These are phyloP conservation scores for Macadamia tetraphylla DNA, from an alignment of 164 flowering plant species.

Conservation along the genomic window DNA sequence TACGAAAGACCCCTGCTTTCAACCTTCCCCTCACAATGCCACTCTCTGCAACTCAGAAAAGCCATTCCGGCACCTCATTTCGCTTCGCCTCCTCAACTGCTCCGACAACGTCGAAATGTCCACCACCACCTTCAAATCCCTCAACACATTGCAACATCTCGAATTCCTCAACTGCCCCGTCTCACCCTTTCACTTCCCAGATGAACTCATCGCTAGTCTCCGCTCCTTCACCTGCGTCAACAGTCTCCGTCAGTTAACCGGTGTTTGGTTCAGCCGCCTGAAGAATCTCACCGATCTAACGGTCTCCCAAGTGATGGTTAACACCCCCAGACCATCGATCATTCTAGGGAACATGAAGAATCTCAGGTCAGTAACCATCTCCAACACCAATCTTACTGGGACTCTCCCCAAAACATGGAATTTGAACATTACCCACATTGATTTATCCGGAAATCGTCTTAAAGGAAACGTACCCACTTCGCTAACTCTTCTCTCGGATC, in stretches of 20 bases:
- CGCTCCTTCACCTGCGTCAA: slow-evolving; percentile 58
- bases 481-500: slow-evolving; percentile 39
- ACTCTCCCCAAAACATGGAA: slow-evolving; percentile 52
- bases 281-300: slow-evolving; percentile 63
- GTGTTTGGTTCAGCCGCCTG: slow-evolving; percentile 64
- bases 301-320: slow-evolving; percentile 42
- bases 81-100: slow-evolving; percentile 79
- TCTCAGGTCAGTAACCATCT: slow-evolving; percentile 53
- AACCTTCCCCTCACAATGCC: slow-evolving; percentile 41
- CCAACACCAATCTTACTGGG: slow-evolving; percentile 67
- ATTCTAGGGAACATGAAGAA: slow-evolving; percentile 49
- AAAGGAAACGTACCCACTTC: slow-evolving; percentile 61
- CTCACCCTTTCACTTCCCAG: slow-evolving; percentile 51
- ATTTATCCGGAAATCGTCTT: slow-evolving; percentile 63
- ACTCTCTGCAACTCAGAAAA: slow-evolving; percentile 57
- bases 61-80: slow-evolving; percentile 80
- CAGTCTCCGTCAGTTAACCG: slow-evolving; percentile 58
- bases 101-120: slow-evolving; percentile 65
- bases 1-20: slow-evolving; percentile 69
- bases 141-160: slow-evolving; percentile 59
- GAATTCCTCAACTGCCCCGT: slow-evolving; percentile 68
- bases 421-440: slow-evolving; percentile 51
- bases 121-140: slow-evolving; percentile 65
- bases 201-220: slow-evolving; percentile 51
- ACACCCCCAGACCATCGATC: slow-evolving; percentile 54